Conservation (phyloP, 1,139 yeast genomes). For the Zygoascus meyerae region DNA sequence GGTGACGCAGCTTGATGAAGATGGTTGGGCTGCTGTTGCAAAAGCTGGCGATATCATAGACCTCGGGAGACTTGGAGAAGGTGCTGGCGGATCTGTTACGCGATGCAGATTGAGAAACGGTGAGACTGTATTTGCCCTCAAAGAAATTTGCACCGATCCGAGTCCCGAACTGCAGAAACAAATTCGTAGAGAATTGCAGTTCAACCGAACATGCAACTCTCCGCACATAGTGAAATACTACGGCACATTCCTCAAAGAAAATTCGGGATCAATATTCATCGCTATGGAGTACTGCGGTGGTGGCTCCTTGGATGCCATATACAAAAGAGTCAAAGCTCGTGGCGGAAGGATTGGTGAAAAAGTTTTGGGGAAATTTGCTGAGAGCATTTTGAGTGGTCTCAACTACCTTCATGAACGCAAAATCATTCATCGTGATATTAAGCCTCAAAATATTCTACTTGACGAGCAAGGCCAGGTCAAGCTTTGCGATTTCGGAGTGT, state of each 20-base stretch:
- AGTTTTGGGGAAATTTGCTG: slow-evolving; percentile 85
- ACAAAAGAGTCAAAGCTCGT: slow-evolving; percentile 54
- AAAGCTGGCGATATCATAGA: slow-evolving; percentile 54
- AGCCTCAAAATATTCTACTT: slow-evolving; percentile 83
- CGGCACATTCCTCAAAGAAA: slow-evolving; percentile 80
- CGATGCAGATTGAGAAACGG: slow-evolving; percentile 59
- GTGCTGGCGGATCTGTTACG: slow-evolving; percentile 87
- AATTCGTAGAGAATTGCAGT: slow-evolving; percentile 81
- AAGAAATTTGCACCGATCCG: slow-evolving; percentile 73
- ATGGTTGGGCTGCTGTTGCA: slow-evolving; percentile 69
- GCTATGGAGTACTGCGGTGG: slow-evolving; percentile 99
- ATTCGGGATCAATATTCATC: slow-evolving; percentile 71
- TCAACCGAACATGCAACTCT: slow-evolving; percentile 74
- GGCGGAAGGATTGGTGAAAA: slow-evolving; percentile 89
- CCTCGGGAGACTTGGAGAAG: slow-evolving; percentile 77
- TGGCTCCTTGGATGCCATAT: slow-evolving; percentile 82
- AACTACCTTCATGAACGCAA: slow-evolving; percentile 81
- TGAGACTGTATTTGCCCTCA: slow-evolving; percentile 70
- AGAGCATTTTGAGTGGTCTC: slow-evolving; percentile 73
- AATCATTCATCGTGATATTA: slow-evolving; percentile 84
- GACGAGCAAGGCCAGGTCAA: slow-evolving; percentile 76
- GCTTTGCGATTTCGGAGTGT: slow-evolving; percentile 96
- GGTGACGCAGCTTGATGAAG: slow-evolving; percentile 47
- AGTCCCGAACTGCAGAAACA: slow-evolving; percentile 76
- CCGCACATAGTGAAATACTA: slow-evolving; percentile 85